phyloP scores from a whole-genome alignment of 805 yeast species.

The Myxozyma neotropica region DNA sequence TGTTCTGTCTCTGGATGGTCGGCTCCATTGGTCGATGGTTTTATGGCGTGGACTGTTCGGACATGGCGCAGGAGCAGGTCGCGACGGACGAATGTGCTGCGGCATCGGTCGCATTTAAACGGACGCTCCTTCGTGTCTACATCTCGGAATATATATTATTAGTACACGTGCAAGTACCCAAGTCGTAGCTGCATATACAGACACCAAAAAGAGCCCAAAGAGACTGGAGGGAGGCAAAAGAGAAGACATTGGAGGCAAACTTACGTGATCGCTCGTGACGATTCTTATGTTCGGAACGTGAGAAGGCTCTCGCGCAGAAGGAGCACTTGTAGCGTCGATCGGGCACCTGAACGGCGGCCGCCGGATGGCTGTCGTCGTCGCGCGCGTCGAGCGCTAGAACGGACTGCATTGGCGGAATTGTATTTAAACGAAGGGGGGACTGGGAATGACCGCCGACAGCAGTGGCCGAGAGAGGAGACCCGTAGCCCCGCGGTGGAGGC shows the following conservation, averaged over 20 bases:
- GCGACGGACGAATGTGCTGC: conserved; percentile 73
- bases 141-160: background rate
- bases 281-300: conserved; percentile 76
- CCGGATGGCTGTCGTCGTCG: conserved; percentile 3
- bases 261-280: conserved; percentile 72
- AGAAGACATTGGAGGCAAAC: no score
- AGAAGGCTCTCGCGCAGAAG: conserved; percentile 76
- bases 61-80: conserved; percentile 77
- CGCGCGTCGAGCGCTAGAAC: conserved; percentile 10
- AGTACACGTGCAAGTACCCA: background rate
- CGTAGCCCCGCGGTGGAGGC: conserved; percentile 9
- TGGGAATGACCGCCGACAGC: background rate
- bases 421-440: background rate
- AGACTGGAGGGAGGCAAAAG: no score
- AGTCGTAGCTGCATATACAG: no score
- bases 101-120: conserved; percentile 69
- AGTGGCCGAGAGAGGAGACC: background rate
- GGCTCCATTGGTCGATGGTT: conserved; percentile 1
- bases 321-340: conserved; percentile 74
- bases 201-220: no score
- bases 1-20: background rate
- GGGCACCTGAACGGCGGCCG: conserved; percentile 36
- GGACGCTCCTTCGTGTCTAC: conserved; percentile 73
- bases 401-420: background rate
- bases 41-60: conserved; percentile 65